These are phyloP conservation scores for Pleurotus giganteus DNA, from an alignment of 768 basidiomycete species.

Conservation along the genomic window DNA sequence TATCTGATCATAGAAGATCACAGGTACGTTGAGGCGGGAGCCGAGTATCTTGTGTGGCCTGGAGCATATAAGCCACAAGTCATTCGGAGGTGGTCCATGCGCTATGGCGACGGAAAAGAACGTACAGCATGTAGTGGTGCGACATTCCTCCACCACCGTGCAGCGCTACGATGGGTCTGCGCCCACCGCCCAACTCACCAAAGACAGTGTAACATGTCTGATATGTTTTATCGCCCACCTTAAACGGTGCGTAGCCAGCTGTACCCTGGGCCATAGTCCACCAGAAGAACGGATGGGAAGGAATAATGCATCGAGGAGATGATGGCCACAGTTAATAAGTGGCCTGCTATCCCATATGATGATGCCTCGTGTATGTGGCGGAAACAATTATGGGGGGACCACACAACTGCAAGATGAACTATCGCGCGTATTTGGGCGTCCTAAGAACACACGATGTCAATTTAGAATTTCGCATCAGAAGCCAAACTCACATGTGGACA, in stretches of 20 bases:
- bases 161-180: conserved; percentile 35
- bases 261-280: too few species aligned
- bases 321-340: too few species aligned
- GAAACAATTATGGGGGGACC: too few species aligned
- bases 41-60: conserved; percentile 1
- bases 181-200: conserved; percentile 33
- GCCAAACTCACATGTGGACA: too few species aligned
- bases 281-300: too few species aligned
- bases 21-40: conserved; percentile 20
- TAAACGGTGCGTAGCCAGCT: neutral
- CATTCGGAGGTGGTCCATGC: neutral
- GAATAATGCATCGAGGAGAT: too few species aligned
- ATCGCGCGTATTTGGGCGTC: too few species aligned
- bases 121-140: conserved; percentile 13
- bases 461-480: too few species aligned
- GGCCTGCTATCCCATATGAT: too few species aligned
- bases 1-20: conserved; percentile 53
- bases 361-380: too few species aligned
- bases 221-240: conserved; percentile 20
- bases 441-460: too few species aligned
- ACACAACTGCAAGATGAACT: too few species aligned
- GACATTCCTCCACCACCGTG: conserved; percentile 45
- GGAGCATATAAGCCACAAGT: neutral
- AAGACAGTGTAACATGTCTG: conserved; percentile 44
- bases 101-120: neutral